Evolutionary conservation across 1,139 yeast genomes (phyloP), one percentile per base, ranked within the genome.

Genomic region (Candida frijolesensis): DNA sequence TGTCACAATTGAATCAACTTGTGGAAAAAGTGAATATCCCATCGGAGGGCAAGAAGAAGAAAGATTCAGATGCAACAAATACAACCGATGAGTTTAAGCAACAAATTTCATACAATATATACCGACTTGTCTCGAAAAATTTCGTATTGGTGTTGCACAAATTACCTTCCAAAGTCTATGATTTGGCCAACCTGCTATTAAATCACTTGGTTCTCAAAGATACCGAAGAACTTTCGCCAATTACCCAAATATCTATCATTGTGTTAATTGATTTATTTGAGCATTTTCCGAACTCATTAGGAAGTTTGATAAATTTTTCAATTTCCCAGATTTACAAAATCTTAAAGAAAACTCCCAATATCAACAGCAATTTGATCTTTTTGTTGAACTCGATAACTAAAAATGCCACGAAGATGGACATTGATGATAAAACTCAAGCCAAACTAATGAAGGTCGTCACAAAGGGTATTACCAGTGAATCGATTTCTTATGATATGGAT

Each of bases 251-350:
- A 15, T 63, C 76, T 0, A 61, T 66, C 4, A 56, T 74, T 12
- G 54, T 75, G 8, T 66, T 76, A 42, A 71, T 68, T 47, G 80
- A 76, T 51, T 56, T 76, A 35, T 71, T 70, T 57, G 78, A 75
- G 40, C 53, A 62, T 2, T 74, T 66, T 52, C 80, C 80, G 1
- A 65, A 67, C 44, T 68, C 71, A 5, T 60, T 75, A 46, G 68
- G 72, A 3, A 68, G 79, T 1, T 67, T 76, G 55, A 59, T 72
- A 44, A 68, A 60, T 51, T 76, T 64, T 55, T 63, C 78, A 8
- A 64, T 69, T 15, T 60, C 61, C 22, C 78, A 71, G 51, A 65
- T 74, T 33, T 73, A 74, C 56, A 75, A 75, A 58, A 66, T 73
- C 45, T 53, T 76, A 49, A 76, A 75, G 57, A 75, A 74, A 50